These are phyloP conservation scores for Clavispora phyllophila DNA, from an alignment of 805 yeast species.

Conservation along the genomic window DNA sequence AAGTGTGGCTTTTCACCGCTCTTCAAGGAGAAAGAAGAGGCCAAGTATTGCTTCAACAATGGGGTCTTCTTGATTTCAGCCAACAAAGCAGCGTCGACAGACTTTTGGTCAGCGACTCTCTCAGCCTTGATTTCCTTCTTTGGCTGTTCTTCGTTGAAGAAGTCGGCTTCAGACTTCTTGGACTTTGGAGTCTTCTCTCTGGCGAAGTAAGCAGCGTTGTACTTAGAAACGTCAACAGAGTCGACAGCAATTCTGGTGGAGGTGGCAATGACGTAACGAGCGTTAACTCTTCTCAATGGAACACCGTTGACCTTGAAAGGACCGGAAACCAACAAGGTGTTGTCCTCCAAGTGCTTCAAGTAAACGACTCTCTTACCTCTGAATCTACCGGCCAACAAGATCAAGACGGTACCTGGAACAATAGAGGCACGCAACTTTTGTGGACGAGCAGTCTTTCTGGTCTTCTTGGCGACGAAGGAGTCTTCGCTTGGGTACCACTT, in stretches of 20 bases:
- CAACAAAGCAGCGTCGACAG: conserved; percentile 86
- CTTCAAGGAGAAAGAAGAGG: conserved; percentile 93
- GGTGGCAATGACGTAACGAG: conserved; percentile 98
- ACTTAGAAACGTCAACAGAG: conserved; percentile 81
- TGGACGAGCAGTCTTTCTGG: conserved; percentile 90
- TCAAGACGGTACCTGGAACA: conserved; percentile 97
- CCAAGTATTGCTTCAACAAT: conserved; percentile 92
- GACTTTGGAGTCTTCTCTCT: conserved; percentile 84
- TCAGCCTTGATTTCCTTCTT: conserved; percentile 87
- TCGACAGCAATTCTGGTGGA: conserved; percentile 84
- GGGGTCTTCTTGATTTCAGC: conserved; percentile 96
- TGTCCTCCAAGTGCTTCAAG: conserved; percentile 95
- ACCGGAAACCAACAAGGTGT: conserved; percentile 95
- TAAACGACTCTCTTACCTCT: conserved; percentile 99
- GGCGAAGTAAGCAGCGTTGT: conserved; percentile 92
- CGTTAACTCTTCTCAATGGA: conserved; percentile 98
- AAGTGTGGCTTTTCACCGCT: conserved; percentile 98
- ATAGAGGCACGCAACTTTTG: conserved; percentile 93
- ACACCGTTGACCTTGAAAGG: conserved; percentile 99
- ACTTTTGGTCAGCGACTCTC: conserved; percentile 95
- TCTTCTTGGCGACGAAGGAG: conserved; percentile 79
- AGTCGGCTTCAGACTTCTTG: conserved; percentile 85
- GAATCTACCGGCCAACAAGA: conserved; percentile 98
- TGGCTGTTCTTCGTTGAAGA: conserved; percentile 72
- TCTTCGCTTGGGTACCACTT: conserved; percentile 94